These are phyloP conservation scores for Agaricus blazei DNA, from an alignment of 768 basidiomycete species.

Conservation along the genomic window DNA sequence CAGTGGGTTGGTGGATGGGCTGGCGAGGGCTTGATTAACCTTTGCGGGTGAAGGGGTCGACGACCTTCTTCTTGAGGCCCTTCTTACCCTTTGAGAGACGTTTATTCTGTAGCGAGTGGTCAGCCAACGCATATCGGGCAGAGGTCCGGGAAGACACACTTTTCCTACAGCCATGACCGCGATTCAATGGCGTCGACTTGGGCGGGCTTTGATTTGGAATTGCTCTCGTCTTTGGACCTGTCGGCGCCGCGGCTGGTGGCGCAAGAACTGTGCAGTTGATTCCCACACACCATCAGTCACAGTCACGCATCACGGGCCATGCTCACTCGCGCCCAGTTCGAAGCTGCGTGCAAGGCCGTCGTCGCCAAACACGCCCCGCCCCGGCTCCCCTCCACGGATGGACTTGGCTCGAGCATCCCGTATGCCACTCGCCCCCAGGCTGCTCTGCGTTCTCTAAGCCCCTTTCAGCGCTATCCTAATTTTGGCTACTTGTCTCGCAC, in stretches of 20 bases:
- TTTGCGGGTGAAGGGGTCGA: conserved; percentile 99
- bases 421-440: background rate
- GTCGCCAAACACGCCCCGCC: conserved; percentile 21
- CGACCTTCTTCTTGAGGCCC: conserved; percentile 99
- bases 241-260: conserved; percentile 38
- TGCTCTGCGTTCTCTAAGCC: conserved; percentile 4
- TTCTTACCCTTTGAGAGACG: conserved; percentile 97
- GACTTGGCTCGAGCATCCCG: conserved; percentile 24
- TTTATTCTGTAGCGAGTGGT: conserved; percentile 68
- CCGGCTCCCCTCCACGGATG: conserved; percentile 32
- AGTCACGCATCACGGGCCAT: conserved; percentile 18
- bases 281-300: conserved; percentile 33
- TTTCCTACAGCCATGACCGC: conserved; percentile 83
- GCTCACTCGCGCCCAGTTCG: conserved; percentile 58
- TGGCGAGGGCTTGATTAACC: conserved; percentile 40
- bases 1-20: background rate
- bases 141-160: conserved; percentile 35
- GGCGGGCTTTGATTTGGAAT: conserved; percentile 40
- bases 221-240: conserved; percentile 21
- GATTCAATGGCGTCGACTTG: conserved; percentile 23
- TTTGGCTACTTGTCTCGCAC: conserved; percentile 46
- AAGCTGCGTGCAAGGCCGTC: conserved; percentile 50
- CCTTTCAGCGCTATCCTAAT: conserved; percentile 26
- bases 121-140: background rate
- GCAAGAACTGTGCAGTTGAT: conserved; percentile 52